Conservation (phyloP, 1,284 basidiomycete genomes). For the Hymenochaete sp. region DNA sequence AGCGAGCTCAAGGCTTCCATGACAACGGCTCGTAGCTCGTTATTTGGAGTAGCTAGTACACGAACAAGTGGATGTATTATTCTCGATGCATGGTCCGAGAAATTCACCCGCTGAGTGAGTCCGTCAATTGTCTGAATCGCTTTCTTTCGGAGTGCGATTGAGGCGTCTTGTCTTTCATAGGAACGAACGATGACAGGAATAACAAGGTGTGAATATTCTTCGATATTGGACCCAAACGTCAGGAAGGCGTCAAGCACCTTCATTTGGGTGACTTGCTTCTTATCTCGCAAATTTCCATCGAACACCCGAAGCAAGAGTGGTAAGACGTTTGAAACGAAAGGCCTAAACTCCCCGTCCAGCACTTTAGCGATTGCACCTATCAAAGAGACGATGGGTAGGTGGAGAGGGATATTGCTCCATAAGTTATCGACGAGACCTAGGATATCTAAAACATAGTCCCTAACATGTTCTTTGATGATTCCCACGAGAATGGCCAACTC, state of each 20-base stretch:
- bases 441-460: slow-evolving; percentile 82
- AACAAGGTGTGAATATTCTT: slow-evolving; percentile 96
- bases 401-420: slow-evolving; percentile 82
- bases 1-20: slow-evolving; percentile 94
- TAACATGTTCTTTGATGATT: slow-evolving; percentile 97
- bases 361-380: slow-evolving; percentile 95
- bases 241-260: slow-evolving; percentile 93
- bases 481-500: slow-evolving; percentile 94
- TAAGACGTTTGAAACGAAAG: slow-evolving; percentile 88
- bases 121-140: slow-evolving; percentile 91
- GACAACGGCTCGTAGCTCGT: slow-evolving; percentile 76
- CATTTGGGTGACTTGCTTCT: slow-evolving; percentile 71
- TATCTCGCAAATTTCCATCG: slow-evolving; percentile 78
- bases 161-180: slow-evolving; percentile 79
- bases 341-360: slow-evolving; percentile 96
- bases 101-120: slow-evolving; percentile 89
- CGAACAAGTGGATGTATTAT: slow-evolving; percentile 95
- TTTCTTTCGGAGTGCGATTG: slow-evolving; percentile 71
- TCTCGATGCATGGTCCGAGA: slow-evolving; percentile 96
- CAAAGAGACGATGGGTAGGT: slow-evolving; percentile 88
- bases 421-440: slow-evolving; percentile 80
- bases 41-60: slow-evolving; percentile 71
- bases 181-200: slow-evolving; percentile 92
- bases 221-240: slow-evolving; percentile 93
- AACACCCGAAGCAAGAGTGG: slow-evolving; percentile 89